Conservation (phyloP, 2,329 filamentous ascomycete species). For the Aciculosporium take region DNA sequence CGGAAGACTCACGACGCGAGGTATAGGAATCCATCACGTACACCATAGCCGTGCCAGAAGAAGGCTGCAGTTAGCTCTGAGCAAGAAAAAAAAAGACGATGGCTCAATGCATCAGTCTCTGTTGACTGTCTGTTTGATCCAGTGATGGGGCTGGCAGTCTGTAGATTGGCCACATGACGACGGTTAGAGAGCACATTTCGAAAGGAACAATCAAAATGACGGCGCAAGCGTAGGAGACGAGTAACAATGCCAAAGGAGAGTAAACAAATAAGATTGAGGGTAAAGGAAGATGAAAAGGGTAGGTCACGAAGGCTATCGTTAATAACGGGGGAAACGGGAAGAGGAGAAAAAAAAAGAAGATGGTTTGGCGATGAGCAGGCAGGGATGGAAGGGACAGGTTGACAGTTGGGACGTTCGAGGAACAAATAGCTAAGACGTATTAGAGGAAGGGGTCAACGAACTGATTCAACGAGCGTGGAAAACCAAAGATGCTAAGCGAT, state of each 20-base stretch:
- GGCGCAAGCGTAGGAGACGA: constrained; percentile 12
- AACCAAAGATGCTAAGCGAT: constrained; percentile 11
- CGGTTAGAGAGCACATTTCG: constrained; percentile 41
- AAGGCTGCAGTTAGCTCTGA: neutral
- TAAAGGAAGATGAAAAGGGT: constrained; percentile 6
- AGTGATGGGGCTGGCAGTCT: constrained; percentile 22
- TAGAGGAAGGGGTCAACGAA: constrained; percentile 16
- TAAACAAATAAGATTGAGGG: neutral
- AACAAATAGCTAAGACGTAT: constrained; percentile 8
- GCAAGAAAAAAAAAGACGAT: neutral
- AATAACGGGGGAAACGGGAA: constrained; percentile 6
- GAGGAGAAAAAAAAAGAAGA: constrained; percentile 1
- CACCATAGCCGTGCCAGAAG: neutral
- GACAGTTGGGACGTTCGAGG: constrained; percentile 5
- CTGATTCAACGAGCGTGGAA: constrained; percentile 18
- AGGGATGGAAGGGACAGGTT: constrained; percentile 3
- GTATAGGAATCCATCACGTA: constrained; percentile 38
- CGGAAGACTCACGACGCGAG: constrained; percentile 36
- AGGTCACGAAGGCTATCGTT: constrained; percentile 5
- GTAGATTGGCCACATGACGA: constrained; percentile 35
- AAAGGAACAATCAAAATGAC: constrained; percentile 12
- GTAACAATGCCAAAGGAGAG: neutral
- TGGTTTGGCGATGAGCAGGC: neutral
- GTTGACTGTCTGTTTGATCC: constrained; percentile 4
- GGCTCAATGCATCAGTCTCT: constrained; percentile 3